Evolutionary conservation across 1,284 basidiomycete genomes (phyloP).

Genomic region (Rhodotorula sp.): DNA sequence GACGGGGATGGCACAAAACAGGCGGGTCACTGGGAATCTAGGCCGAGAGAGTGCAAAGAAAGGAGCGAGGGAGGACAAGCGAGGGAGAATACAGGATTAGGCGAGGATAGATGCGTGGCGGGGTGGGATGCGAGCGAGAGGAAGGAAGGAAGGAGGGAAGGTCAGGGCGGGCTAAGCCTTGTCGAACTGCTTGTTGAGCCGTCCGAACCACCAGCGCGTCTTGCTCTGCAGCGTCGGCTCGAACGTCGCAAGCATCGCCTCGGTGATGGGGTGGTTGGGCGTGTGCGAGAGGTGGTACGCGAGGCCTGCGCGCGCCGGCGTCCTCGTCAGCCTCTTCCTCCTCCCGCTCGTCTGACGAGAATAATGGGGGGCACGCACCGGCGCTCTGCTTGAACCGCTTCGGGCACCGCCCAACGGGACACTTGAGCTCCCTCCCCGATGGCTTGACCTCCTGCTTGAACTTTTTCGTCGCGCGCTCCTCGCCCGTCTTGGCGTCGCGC

Average conservation of each 20-base stretch:
- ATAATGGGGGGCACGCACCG: constrained; percentile 19
- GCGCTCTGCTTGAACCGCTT: constrained; percentile 43
- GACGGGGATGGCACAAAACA: background rate
- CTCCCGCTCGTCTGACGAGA: background rate
- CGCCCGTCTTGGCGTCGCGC: constrained; percentile 32
- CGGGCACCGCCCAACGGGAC: constrained; percentile 37
- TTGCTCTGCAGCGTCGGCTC: constrained; percentile 35
- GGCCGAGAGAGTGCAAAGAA: too few species aligned
- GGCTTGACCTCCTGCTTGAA: constrained; percentile 38
- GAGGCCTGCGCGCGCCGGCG: constrained; percentile 20
- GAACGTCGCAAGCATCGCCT: constrained; percentile 27
- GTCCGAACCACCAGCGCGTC: constrained; percentile 42
- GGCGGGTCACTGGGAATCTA: too few species aligned
- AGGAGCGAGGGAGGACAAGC: too few species aligned
- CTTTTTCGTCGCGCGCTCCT: constrained; percentile 37
- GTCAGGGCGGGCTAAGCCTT: too few species aligned
- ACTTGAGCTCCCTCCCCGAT: constrained; percentile 25
- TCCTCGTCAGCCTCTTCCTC: background rate
- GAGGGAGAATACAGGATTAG: background rate
- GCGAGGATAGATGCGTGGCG: background rate
- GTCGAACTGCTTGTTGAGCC: constrained; percentile 19
- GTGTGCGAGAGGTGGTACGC: constrained; percentile 43
- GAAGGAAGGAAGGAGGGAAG: background rate
- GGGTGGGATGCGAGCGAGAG: background rate
- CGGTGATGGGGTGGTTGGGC: constrained; percentile 37